Conservation (phyloP, 352 stramenopile genomes). For the Phytophthora megakarya region DNA sequence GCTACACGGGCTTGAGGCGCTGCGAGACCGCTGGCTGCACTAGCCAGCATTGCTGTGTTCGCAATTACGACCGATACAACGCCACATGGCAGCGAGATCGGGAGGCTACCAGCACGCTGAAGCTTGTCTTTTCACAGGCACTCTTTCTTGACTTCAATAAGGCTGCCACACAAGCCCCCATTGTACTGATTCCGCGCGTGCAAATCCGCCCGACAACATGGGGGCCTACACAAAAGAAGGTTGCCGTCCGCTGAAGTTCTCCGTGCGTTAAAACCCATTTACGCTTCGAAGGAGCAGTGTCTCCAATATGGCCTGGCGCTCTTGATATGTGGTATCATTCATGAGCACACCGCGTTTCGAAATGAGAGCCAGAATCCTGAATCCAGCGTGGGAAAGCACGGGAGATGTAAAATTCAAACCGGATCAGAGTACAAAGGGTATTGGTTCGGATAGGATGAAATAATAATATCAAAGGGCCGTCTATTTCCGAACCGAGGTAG, state of each 20-base stretch:
- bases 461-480: too few species aligned
- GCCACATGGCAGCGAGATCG: too few species aligned
- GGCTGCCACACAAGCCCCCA: background rate
- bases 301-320: background rate
- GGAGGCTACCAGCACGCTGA: background rate
- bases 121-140: background rate
- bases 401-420: too few species aligned
- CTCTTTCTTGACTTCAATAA: slow-evolving; percentile 2
- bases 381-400: too few species aligned
- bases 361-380: too few species aligned
- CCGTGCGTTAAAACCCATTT: background rate
- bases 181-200: background rate
- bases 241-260: background rate
- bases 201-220: background rate
- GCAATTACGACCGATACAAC: too few species aligned
- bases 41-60: too few species aligned
- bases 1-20: too few species aligned
- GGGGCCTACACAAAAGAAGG: background rate
- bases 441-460: too few species aligned
- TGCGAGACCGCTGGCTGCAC: too few species aligned
- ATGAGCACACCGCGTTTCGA: background rate
- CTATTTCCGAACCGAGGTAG: too few species aligned
- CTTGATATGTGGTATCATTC: background rate
- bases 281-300: background rate
- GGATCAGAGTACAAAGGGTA: too few species aligned